Evolutionary conservation across 352 stramenopile genomes (phyloP), one percentile per base, ranked within the genome.

Genomic region (Pythium inflatum): DNA sequence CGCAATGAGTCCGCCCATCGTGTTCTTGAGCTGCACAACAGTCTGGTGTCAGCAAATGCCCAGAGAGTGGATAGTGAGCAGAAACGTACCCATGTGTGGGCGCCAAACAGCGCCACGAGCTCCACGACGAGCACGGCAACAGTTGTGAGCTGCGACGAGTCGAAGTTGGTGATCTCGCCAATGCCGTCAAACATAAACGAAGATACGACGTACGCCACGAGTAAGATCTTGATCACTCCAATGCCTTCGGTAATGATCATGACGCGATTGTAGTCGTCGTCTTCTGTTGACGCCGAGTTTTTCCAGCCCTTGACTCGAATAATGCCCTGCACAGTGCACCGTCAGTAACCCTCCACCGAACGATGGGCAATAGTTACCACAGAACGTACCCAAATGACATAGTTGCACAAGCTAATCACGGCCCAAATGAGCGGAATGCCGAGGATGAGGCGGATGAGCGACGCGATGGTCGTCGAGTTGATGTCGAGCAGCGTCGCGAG

Each of bases 181-280:
- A 95, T 90, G 54, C 91, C 86, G 64, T 91, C 86, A 45, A 95
- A 81, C 66, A 95, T 94, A 59, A 89, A 93, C 28, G 81, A 85
- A n/a, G 87, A 94, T 24, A 94, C 80, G n/a, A 95, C 85, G 3
- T 85, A 75, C 5, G 83, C 82, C n/a, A 92, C 76, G n/a, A 95
- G 66, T 56, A 94, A 54, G 59, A 94, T 82, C 68, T 92, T 91
- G 74, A 95, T 93, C 31, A 95, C 88, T 20, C 79, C 81, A 70
- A 95, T 93, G 54, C 86, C 83, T 62, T 95, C 88, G 0, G 86
- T 93, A 65, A 95, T 85, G 74, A 95, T 94, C 88, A 95, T 91
- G 14, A 93, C 81, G 53, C 87, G 75, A 73, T 85, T 92, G 63
- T 93, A 92, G 73, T 94, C 86, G 73, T 95, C 86, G 49, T 95